These are phyloP conservation scores for Isatis tinctoria DNA, from an alignment of 345 rosid species.

Conservation along the genomic window DNA sequence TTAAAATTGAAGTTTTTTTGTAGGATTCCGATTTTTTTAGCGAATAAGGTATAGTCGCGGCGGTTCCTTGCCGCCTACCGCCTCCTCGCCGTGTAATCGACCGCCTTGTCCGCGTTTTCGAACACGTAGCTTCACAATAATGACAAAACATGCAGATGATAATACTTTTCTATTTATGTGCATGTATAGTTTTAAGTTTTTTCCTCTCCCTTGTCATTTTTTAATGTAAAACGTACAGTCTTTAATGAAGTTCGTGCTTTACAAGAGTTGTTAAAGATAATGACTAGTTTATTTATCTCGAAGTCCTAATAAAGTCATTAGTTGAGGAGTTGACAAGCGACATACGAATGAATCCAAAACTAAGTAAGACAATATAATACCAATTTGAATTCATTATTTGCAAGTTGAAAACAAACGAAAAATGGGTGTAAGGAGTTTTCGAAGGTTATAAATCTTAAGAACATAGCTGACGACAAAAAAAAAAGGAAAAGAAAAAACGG, in stretches of 20 bases:
- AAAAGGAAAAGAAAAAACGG: no score
- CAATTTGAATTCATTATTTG: not conserved
- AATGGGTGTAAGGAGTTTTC: no score
- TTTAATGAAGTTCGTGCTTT: not conserved
- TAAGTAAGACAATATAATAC: not conserved
- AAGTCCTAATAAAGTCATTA: not conserved
- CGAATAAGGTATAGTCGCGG: no score
- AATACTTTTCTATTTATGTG: not conserved
- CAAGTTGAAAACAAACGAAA: not conserved
- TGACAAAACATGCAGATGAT: not conserved
- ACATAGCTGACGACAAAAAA: no score
- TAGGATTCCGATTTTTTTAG: no score
- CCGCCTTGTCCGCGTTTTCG: no score
- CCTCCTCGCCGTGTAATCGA: no score
- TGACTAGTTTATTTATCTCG: not conserved
- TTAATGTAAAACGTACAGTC: not conserved
- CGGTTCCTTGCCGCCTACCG: no score
- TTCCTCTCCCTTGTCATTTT: not conserved
- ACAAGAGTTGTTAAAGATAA: not conserved
- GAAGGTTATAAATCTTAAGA: no score
- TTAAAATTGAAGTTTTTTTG: no score
- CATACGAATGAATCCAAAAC: not conserved
- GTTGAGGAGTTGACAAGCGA: not conserved
- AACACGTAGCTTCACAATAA: not conserved
- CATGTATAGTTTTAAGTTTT: no score